These are phyloP conservation scores for Oryza rufipogon DNA, from an alignment of 176 grass and related monocot species.

Conservation along the genomic window DNA sequence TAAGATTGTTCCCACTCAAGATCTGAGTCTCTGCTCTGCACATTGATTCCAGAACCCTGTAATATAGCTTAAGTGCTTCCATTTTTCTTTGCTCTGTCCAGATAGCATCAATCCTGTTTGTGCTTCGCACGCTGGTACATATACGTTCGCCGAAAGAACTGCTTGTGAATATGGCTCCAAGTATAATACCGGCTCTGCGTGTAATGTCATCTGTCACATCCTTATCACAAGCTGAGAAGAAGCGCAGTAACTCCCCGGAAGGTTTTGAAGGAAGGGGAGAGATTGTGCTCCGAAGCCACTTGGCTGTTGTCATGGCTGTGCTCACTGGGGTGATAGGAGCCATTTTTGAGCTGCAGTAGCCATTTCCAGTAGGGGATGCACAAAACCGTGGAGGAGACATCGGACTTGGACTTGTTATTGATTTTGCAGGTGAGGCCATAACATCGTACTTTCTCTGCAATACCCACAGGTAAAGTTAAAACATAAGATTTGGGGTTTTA, in stretches of 20 bases:
- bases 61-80: constrained; percentile 89
- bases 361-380: constrained; percentile 54
- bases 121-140: constrained; percentile 47
- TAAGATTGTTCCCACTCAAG: constrained; percentile 78
- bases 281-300: constrained; percentile 85
- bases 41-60: constrained; percentile 88
- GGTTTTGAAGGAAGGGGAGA: constrained; percentile 81
- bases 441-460: constrained; percentile 86
- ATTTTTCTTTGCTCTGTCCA: constrained; percentile 98
- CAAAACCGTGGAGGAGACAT: constrained; percentile 85
- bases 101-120: constrained; percentile 83
- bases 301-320: constrained; percentile 94
- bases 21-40: constrained; percentile 87
- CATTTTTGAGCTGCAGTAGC: constrained; percentile 55
- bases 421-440: constrained; percentile 81
- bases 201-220: constrained; percentile 70
- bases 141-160: constrained; percentile 70
- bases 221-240: constrained; percentile 77
- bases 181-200: constrained; percentile 79
- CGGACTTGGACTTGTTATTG: constrained; percentile 69
- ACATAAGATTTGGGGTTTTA: constrained; percentile 6
- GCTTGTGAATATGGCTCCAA: constrained; percentile 79
- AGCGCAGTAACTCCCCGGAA: constrained; percentile 68
- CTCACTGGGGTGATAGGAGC: constrained; percentile 92
- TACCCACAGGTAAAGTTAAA: constrained; percentile 24